These are phyloP conservation scores for Russula olivacea DNA, from an alignment of 768 basidiomycete species.

Conservation along the genomic window DNA sequence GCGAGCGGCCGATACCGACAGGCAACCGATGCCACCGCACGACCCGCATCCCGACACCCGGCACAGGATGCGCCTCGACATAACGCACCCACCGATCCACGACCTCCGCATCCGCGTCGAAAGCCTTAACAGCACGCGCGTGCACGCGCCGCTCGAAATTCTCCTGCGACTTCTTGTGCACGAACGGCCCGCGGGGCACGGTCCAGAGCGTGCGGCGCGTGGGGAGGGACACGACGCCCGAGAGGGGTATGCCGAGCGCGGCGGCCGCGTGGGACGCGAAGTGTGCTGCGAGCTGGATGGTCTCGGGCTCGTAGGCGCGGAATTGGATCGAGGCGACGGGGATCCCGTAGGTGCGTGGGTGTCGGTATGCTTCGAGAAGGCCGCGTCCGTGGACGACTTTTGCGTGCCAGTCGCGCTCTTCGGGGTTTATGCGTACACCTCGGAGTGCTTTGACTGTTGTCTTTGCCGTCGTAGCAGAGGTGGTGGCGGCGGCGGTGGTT, in stretches of 20 bases:
- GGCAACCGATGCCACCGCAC: constrained; percentile 69
- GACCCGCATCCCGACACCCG: constrained; percentile 83
- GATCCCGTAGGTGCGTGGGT: constrained; percentile 57
- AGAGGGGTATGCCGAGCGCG: constrained; percentile 76
- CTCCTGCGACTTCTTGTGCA: constrained; percentile 91
- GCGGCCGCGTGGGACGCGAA: constrained; percentile 81
- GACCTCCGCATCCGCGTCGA: constrained; percentile 76
- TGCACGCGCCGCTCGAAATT: constrained; percentile 87
- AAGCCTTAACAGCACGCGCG: constrained; percentile 84
- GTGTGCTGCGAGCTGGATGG: constrained; percentile 74
- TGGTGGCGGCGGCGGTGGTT: neutral
- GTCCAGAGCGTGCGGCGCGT: constrained; percentile 79
- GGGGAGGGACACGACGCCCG: constrained; percentile 59
- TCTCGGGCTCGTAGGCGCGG: constrained; percentile 61
- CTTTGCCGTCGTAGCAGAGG: neutral
- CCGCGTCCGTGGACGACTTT: constrained; percentile 58
- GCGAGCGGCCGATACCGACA: constrained; percentile 44
- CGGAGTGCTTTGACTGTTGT: constrained; percentile 7
- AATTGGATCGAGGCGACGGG: constrained; percentile 82
- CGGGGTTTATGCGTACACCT: constrained; percentile 9
- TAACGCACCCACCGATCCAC: constrained; percentile 79
- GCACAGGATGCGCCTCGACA: constrained; percentile 64
- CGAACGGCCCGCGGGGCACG: constrained; percentile 79
- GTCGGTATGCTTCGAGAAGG: constrained; percentile 47
- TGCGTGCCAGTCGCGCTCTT: constrained; percentile 43